Evolutionary conservation across 345 rosid species (phyloP).

Genomic region (Garcia nutans): DNA sequence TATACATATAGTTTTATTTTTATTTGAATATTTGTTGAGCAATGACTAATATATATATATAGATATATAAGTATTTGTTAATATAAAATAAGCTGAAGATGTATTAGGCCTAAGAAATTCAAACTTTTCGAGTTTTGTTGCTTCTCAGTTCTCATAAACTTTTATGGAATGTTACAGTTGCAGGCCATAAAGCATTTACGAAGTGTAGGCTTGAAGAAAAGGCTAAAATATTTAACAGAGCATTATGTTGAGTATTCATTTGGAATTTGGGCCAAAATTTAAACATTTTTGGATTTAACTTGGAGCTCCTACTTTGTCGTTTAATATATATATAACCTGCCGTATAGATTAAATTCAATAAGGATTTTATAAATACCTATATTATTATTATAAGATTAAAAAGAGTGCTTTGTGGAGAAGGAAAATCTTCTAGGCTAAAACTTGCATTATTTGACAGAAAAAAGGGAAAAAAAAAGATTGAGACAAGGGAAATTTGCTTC

Average conservation of each 20-base stretch:
- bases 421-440: conserved; percentile 5
- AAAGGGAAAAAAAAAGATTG: background rate
- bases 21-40: too few species aligned
- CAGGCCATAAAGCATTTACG: background rate
- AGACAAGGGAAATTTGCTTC: background rate
- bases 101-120: too few species aligned
- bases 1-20: too few species aligned
- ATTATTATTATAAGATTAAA: background rate
- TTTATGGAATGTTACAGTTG: too few species aligned
- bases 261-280: background rate
- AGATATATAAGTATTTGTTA: too few species aligned
- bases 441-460: background rate
- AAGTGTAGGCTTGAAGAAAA: conserved; percentile 3
- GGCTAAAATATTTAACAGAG: too few species aligned
- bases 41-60: too few species aligned
- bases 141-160: too few species aligned
- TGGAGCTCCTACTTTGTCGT: background rate
- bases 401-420: conserved; percentile 3
- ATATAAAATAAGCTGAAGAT: too few species aligned
- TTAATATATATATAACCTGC: background rate
- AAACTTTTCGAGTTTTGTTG: too few species aligned
- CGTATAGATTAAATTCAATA: background rate
- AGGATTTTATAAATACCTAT: background rate
- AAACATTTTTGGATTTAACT: background rate
- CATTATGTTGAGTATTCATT: too few species aligned